phyloP scores from a whole-genome alignment of 2,329 filamentous ascomycete species.

The Xylaria sp. region DNA sequence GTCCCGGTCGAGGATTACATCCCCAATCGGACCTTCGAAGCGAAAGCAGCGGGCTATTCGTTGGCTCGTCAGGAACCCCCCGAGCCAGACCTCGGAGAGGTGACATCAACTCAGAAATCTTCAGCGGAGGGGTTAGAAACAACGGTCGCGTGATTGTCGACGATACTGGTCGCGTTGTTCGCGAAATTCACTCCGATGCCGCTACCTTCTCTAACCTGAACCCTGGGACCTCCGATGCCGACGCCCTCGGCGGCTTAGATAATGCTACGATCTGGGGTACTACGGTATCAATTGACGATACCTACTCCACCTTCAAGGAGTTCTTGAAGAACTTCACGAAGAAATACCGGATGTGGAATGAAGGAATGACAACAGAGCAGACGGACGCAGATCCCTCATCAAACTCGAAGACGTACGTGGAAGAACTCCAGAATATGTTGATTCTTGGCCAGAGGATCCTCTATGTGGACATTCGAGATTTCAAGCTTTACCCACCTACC shows the following conservation, averaged over 20 bases:
- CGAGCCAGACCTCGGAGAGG: constrained; percentile 60
- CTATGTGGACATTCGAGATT: constrained; percentile 81
- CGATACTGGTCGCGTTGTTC: constrained; percentile 52
- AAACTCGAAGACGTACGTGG: constrained; percentile 75
- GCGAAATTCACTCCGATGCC: constrained; percentile 54
- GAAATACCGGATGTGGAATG: constrained; percentile 89
- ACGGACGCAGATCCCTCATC: constrained; percentile 64
- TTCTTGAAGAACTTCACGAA: constrained; percentile 87
- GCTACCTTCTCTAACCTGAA: constrained; percentile 59
- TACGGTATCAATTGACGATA: constrained; percentile 88
- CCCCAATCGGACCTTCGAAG: constrained; percentile 68
- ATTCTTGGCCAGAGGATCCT: constrained; percentile 76
- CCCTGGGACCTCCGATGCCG: constrained; percentile 86
- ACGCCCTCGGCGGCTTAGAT: constrained; percentile 74
- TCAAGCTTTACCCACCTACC: constrained; percentile 89
- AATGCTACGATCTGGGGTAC: constrained; percentile 93
- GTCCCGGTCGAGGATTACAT: constrained; percentile 61
- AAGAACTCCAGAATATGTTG: constrained; percentile 85
- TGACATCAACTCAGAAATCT: constrained; percentile 79
- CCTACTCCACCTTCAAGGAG: constrained; percentile 80
- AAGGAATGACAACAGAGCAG: constrained; percentile 75
- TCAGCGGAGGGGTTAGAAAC: constrained; percentile 49
- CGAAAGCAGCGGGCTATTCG: constrained; percentile 82
- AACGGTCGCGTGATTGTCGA: constrained; percentile 55
- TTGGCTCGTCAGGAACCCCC: constrained; percentile 56